phyloP scores from a whole-genome alignment of 345 rosid species.

The Gossypium stocksii region DNA sequence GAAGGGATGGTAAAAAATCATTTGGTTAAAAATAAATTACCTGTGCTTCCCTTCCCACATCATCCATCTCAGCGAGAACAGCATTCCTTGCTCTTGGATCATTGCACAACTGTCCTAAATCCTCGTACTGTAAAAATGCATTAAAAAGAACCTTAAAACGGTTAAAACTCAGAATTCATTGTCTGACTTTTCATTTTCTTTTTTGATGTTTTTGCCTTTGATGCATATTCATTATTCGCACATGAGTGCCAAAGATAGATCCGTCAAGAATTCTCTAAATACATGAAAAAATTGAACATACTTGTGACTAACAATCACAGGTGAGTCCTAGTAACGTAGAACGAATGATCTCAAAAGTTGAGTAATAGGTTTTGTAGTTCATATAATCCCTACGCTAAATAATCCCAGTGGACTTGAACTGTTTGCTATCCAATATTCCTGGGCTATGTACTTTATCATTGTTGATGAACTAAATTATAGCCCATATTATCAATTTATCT shows the following conservation, averaged over 20 bases:
- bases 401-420: background rate
- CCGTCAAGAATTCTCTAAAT: background rate
- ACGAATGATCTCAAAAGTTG: background rate
- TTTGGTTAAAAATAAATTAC: slow-evolving; percentile 25
- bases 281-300: background rate
- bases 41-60: slow-evolving; percentile 60
- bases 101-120: slow-evolving; percentile 58
- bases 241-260: background rate
- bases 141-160: slow-evolving; percentile 2
- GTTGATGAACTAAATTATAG: background rate
- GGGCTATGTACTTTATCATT: background rate
- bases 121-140: slow-evolving; percentile 45
- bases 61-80: slow-evolving; percentile 78
- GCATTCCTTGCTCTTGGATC: slow-evolving; percentile 55
- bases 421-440: background rate
- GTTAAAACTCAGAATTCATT: background rate
- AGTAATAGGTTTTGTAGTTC: background rate
- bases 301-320: too few relatives aligned
- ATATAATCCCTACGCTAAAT: background rate
- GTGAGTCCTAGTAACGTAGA: too few relatives aligned
- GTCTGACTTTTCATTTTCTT: background rate
- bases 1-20: background rate
- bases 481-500: background rate
- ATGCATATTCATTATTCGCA: background rate
- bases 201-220: background rate